These are phyloP conservation scores for Daphne laureola DNA, from an alignment of 441 rosid genomes.

Conservation along the genomic window DNA sequence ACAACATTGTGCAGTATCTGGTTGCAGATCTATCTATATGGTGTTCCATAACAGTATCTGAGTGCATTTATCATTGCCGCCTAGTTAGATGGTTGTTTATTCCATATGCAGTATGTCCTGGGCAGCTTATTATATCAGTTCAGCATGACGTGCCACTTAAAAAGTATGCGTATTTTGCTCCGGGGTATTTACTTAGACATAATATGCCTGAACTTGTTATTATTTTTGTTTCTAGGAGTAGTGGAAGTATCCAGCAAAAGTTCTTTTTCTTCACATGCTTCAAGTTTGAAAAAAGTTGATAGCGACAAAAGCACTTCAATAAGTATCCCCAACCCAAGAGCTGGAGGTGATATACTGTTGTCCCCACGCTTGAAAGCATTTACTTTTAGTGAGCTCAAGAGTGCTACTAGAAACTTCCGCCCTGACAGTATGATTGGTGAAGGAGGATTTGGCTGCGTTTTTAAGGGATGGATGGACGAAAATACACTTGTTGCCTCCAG, in stretches of 20 bases:
- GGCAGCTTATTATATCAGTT: too few species aligned
- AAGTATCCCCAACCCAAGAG: slow-evolving; percentile 18
- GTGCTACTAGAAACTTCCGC: slow-evolving; percentile 44
- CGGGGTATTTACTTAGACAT: too few species aligned
- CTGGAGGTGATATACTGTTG: slow-evolving; percentile 29
- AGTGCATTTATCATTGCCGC: too few species aligned
- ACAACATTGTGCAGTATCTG: too few species aligned
- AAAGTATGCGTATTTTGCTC: not conserved
- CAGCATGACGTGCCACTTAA: not conserved
- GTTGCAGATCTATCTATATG: too few species aligned
- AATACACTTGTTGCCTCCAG: slow-evolving; percentile 21
- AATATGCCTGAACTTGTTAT: not conserved
- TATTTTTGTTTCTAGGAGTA: slow-evolving; percentile 14
- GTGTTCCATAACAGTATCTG: too few species aligned
- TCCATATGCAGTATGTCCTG: too few species aligned
- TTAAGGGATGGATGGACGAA: slow-evolving; percentile 43
- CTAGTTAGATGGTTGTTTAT: too few species aligned
- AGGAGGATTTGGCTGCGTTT: slow-evolving; percentile 60
- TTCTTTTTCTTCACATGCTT: slow-evolving; percentile 17
- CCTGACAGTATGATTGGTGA: slow-evolving; percentile 43
- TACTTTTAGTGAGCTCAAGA: slow-evolving; percentile 33
- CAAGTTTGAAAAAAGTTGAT: slow-evolving; percentile 9
- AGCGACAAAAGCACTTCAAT: slow-evolving; percentile 16
- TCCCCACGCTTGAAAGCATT: slow-evolving; percentile 39
- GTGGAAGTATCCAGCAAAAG: not conserved